A percentile compares a stretch with the other conserved stretches of the same genome.
phyloP scores from a whole-genome alignment of 306 rosid genomes.

The Acacia confusa region DNA sequence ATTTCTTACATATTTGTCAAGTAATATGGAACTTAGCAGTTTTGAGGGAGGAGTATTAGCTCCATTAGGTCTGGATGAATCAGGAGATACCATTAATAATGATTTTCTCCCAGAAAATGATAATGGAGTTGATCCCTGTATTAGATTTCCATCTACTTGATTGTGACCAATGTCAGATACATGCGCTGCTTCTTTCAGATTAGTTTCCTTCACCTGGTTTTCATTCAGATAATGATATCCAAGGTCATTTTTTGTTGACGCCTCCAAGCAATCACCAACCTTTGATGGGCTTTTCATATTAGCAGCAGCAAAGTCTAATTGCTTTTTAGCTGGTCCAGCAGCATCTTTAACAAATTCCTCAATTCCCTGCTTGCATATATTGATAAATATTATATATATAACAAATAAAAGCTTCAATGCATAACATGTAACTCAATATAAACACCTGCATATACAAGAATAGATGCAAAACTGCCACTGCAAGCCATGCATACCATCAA shows the following conservation, averaged over 20 bases:
- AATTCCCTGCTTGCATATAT: slow-evolving; percentile 47
- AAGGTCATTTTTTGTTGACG: slow-evolving; percentile 26
- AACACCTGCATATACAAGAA: slow-evolving; percentile 3
- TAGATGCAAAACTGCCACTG: slow-evolving; percentile 20
- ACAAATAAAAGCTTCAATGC: not conserved
- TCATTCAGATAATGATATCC: slow-evolving; percentile 29
- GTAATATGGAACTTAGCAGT: slow-evolving; percentile 29
- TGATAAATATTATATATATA: slow-evolving; percentile 2
- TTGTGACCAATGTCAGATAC: slow-evolving; percentile 29
- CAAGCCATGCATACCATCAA: slow-evolving; percentile 20
- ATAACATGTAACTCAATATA: slow-evolving; percentile 22
- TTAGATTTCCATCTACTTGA: slow-evolving; percentile 34
- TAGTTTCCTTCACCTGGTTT: slow-evolving; percentile 35
- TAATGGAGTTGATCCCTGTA: slow-evolving; percentile 32
- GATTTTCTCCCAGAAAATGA: slow-evolving; percentile 34
- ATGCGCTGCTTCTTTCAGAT: slow-evolving; percentile 28
- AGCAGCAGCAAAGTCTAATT: slow-evolving; percentile 35
- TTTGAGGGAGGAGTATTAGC: slow-evolving; percentile 45
- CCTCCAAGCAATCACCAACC: slow-evolving; percentile 41
- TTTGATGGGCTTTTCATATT: slow-evolving; percentile 32
- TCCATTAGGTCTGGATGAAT: slow-evolving; percentile 37
- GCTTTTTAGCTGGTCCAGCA: slow-evolving; percentile 22
- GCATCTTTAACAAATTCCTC: slow-evolving; percentile 34
- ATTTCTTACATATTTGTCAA: slow-evolving; percentile 31
- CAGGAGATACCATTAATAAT: slow-evolving; percentile 34